Evolutionary conservation across 2,329 filamentous ascomycete genomes (phyloP).

Genomic region (Aaosphaeria pasadenensis): DNA sequence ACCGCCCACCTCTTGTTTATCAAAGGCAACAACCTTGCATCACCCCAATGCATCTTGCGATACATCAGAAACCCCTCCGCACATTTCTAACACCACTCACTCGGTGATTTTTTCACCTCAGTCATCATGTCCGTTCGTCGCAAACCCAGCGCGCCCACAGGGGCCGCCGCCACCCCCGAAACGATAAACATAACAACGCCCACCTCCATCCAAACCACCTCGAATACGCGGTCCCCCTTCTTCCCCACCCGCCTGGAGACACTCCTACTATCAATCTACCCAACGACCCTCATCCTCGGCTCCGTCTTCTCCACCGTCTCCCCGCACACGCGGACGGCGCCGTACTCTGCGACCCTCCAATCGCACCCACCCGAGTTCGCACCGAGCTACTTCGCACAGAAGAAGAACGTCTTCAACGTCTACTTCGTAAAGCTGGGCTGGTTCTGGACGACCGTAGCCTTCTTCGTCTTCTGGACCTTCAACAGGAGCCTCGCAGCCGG

Average conservation of each 20-base stretch:
- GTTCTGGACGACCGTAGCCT: slow-evolving; percentile 81
- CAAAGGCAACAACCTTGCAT: not conserved
- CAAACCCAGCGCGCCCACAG: slow-evolving; percentile 17
- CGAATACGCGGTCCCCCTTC: slow-evolving; percentile 51
- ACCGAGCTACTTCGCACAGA: slow-evolving; percentile 88
- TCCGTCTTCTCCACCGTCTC: slow-evolving; percentile 77
- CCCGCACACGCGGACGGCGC: slow-evolving; percentile 61
- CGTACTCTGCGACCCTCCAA: slow-evolving; percentile 62
- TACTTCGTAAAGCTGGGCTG: slow-evolving; percentile 95
- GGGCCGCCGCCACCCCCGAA: slow-evolving; percentile 13
- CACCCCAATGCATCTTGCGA: not conserved
- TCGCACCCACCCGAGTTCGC: slow-evolving; percentile 59
- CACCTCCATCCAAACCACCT: slow-evolving; percentile 17
- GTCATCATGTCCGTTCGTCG: slow-evolving; percentile 28
- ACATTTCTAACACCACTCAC: not conserved
- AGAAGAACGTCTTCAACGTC: slow-evolving; percentile 87
- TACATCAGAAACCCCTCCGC: not conserved
- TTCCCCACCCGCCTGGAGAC: slow-evolving; percentile 69
- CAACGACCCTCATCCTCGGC: slow-evolving; percentile 73
- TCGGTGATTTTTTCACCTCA: not conserved
- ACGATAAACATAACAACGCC: slow-evolving; percentile 14
- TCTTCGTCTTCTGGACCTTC: slow-evolving; percentile 65
- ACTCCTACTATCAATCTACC: slow-evolving; percentile 68
- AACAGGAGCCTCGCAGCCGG: slow-evolving; percentile 54
- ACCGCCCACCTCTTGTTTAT: not conserved